Evolutionary conservation across 2,329 filamentous ascomycete genomes (phyloP).

Genomic region (Metarhizium rileyi): DNA sequence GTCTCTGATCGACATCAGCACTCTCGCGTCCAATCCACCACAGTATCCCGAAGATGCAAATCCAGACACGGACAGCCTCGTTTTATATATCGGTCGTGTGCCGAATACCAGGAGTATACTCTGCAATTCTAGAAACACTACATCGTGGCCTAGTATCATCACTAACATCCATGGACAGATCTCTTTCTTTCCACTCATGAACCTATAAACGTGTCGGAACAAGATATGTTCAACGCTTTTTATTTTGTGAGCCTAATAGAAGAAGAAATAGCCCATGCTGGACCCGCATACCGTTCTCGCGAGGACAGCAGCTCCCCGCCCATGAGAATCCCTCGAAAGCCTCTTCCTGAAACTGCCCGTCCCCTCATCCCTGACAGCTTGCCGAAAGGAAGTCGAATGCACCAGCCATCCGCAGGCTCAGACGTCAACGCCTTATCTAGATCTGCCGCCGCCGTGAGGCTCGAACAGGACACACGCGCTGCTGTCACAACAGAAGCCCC

Average conservation of each 20-base stretch:
- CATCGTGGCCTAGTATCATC: neutral
- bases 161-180: conserved; percentile 42
- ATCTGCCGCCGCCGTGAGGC: too few species aligned
- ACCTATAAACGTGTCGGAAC: conserved; percentile 77
- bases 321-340: conserved; percentile 43
- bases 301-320: conserved; percentile 29
- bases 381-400: conserved; percentile 4
- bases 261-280: conserved; percentile 17
- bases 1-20: conserved; percentile 71
- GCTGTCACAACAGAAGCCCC: neutral
- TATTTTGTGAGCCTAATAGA: conserved; percentile 74
- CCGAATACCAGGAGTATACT: conserved; percentile 74
- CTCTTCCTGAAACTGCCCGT: conserved; percentile 29
- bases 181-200: conserved; percentile 87
- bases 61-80: conserved; percentile 51
- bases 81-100: conserved; percentile 86
- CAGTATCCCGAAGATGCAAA: conserved; percentile 72
- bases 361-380: conserved; percentile 19
- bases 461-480: conserved; percentile 4
- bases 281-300: conserved; percentile 30
- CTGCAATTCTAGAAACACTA: neutral
- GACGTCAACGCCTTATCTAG: neutral
- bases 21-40: conserved; percentile 77
- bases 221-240: conserved; percentile 77
- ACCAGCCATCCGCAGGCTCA: neutral